A percentile compares a stretch with the other conserved stretches of the same genome.
Evolutionary conservation across 1,284 basidiomycete species (phyloP).

Genomic region (Golubevia pallescens): DNA sequence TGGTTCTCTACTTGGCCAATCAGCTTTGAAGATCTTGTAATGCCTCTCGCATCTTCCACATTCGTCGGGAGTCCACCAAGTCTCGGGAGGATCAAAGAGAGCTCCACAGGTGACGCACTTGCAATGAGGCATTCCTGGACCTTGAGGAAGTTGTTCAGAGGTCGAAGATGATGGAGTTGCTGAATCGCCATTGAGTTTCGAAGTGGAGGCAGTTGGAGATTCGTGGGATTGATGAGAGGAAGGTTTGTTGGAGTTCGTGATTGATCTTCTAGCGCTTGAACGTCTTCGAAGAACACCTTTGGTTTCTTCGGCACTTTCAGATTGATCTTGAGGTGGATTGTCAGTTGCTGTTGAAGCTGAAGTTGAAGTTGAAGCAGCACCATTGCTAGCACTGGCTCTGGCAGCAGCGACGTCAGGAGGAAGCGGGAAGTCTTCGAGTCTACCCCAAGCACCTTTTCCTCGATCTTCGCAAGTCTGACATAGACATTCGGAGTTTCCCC

Average conservation of each 20-base stretch:
- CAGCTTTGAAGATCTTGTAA: conserved; percentile 59
- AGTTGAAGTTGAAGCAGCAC: not conserved
- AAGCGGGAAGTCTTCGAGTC: not conserved
- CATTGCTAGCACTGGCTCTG: not conserved
- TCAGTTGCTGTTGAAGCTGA: not conserved
- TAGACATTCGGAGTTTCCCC: conserved; percentile 58
- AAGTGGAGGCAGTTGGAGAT: not conserved
- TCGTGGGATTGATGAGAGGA: not conserved
- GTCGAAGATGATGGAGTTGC: not conserved
- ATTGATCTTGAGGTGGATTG: not conserved
- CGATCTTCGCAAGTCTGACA: conserved; percentile 58
- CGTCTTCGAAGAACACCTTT: not conserved
- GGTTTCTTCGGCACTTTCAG: not conserved
- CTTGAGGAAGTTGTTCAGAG: not conserved
- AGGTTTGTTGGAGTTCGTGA: not conserved
- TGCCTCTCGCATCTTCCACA: conserved; percentile 59
- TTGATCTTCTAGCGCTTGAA: not conserved
- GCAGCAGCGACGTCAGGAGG: not conserved
- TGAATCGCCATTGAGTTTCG: not conserved
- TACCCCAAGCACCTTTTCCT: conserved; percentile 33
- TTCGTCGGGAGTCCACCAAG: conserved; percentile 62
- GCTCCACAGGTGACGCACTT: conserved; percentile 52
- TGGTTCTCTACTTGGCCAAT: conserved; percentile 46
- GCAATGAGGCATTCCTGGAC: conserved; percentile 26
- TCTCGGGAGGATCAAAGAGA: conserved; percentile 52